These are phyloP conservation scores for Yamadazyma phyllophila DNA, from an alignment of 805 yeast species.

Conservation along the genomic window DNA sequence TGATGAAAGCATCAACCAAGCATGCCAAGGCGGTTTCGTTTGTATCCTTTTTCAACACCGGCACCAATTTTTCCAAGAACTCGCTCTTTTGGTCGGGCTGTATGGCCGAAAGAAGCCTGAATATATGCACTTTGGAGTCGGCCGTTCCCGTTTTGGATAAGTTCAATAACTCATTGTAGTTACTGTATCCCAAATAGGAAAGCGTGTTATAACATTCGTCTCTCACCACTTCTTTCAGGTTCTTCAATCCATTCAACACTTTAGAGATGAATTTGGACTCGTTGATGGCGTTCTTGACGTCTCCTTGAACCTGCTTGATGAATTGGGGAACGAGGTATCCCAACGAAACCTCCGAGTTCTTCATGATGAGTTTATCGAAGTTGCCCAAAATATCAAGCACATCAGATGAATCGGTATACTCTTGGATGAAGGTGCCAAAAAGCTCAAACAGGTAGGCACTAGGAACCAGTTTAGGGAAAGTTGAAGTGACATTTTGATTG, in stretches of 20 bases:
- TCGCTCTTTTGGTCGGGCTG: constrained; percentile 25
- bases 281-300: constrained; percentile 18
- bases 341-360: constrained; percentile 40
- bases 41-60: constrained; percentile 67
- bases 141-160: constrained; percentile 56
- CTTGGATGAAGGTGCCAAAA: constrained; percentile 45
- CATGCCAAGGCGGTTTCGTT: constrained; percentile 62
- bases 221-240: constrained; percentile 69
- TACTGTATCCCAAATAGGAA: constrained; percentile 16
- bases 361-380: constrained; percentile 14
- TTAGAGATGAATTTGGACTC: constrained; percentile 28
- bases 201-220: constrained; percentile 38
- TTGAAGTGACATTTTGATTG: neutral
- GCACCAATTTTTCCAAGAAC: constrained; percentile 43
- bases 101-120: constrained; percentile 38
- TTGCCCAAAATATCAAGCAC: constrained; percentile 2
- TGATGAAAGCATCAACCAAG: constrained; percentile 49
- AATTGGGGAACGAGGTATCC: constrained; percentile 53
- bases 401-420: constrained; percentile 27
- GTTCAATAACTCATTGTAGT: constrained; percentile 39
- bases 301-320: constrained; percentile 22
- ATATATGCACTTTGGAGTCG: constrained; percentile 62
- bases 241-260: constrained; percentile 46
- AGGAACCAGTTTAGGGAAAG: constrained; percentile 38
- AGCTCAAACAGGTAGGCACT: constrained; percentile 29